These are phyloP conservation scores for Blumeria graminis DNA, from an alignment of 2,329 filamentous ascomycete genomes.

Conservation along the genomic window DNA sequence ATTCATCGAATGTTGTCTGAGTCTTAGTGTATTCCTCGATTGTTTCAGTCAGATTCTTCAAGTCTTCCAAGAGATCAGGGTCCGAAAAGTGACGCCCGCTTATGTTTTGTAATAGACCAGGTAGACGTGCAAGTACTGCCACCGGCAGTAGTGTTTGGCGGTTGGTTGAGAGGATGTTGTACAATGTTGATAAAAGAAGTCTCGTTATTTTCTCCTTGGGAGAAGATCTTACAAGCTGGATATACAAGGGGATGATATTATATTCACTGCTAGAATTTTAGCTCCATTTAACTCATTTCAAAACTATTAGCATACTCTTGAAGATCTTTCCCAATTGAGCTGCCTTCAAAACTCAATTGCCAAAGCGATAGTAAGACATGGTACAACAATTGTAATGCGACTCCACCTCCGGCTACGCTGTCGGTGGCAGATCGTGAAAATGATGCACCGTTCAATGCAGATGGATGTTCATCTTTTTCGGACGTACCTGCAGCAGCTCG, in stretches of 20 bases:
- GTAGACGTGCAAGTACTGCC: slow-evolving; percentile 67
- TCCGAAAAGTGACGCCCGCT: slow-evolving; percentile 37
- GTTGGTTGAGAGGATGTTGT: slow-evolving; percentile 56
- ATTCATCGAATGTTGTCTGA: slow-evolving; percentile 23
- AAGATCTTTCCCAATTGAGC: slow-evolving; percentile 45
- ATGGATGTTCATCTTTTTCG: slow-evolving; percentile 36
- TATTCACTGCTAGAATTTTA: slow-evolving; percentile 39
- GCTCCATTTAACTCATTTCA: background rate
- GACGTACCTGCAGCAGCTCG: slow-evolving; percentile 52
- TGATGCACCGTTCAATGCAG: slow-evolving; percentile 33
- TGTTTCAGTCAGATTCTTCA: slow-evolving; percentile 34
- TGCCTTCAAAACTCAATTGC: slow-evolving; percentile 90
- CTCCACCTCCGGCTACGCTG: slow-evolving; percentile 46
- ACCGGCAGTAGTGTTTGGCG: slow-evolving; percentile 54
- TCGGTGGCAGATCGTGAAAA: slow-evolving; percentile 35
- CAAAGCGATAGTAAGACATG: slow-evolving; percentile 82
- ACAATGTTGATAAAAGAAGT: slow-evolving; percentile 66
- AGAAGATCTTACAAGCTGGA: slow-evolving; percentile 73
- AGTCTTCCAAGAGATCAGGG: slow-evolving; percentile 37
- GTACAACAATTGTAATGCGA: slow-evolving; percentile 81
- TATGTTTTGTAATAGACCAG: slow-evolving; percentile 37
- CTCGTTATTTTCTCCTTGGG: slow-evolving; percentile 97
- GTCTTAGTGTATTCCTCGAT: slow-evolving; percentile 44
- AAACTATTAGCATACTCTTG: slow-evolving; percentile 40
- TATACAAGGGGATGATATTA: slow-evolving; percentile 76